phyloP scores from a whole-genome alignment of 305 asterid species.

The Fraxinus dipetala region DNA sequence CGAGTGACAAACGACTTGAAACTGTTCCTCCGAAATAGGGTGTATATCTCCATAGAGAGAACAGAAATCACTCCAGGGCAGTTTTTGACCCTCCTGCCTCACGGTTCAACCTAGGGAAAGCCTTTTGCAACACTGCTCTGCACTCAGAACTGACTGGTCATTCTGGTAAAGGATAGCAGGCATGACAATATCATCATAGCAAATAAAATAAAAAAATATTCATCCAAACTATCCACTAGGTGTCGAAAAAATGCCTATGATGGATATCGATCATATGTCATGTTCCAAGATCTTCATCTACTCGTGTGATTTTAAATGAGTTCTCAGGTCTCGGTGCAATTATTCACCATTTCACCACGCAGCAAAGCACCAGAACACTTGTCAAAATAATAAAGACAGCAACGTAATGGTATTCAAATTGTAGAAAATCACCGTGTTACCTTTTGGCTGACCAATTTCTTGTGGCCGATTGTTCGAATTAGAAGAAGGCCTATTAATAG shows the following conservation, averaged over 20 bases:
- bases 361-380: neutral
- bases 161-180: neutral
- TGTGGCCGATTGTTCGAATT: constrained; percentile 64
- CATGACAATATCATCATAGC: neutral
- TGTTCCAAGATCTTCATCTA: neutral
- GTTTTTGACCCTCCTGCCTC: constrained; percentile 7
- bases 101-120: constrained; percentile 1
- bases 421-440: constrained; percentile 27
- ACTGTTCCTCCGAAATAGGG: neutral
- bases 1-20: neutral
- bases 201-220: constrained; percentile 4
- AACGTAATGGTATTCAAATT: neutral
- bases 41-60: neutral
- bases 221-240: constrained; percentile 15
- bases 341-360: neutral
- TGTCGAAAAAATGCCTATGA: neutral
- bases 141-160: constrained; percentile 1
- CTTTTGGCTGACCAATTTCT: constrained; percentile 66
- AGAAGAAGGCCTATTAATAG: constrained; percentile 65
- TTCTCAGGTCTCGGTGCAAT: neutral
- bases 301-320: neutral
- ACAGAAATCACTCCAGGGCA: neutral
- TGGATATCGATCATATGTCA: neutral
- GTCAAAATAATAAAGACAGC: constrained; percentile 10
- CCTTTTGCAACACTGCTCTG: neutral